Percentiles rank a stretch among this genome's conserved stretches.
phyloP scores from a whole-genome alignment of 495 filamentous ascomycete species.

The Hypomontagnella submonticulosa region DNA sequence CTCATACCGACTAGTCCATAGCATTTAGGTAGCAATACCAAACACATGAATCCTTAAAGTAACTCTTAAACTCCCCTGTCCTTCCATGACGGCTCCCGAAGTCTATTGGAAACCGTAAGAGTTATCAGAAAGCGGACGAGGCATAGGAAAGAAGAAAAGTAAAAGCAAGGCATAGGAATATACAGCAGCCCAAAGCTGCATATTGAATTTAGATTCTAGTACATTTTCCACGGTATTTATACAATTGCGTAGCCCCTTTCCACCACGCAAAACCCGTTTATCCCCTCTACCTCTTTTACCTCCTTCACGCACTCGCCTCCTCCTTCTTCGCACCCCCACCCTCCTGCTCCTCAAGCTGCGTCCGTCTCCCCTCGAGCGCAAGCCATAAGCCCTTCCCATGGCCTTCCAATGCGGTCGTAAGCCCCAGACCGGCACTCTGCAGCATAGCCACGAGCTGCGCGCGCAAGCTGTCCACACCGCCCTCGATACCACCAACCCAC shows the following conservation, averaged over 20 bases:
- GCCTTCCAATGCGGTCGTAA: slow-evolving; percentile 79
- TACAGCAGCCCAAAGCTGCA: slow-evolving; percentile 2
- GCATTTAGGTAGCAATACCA: too few species aligned
- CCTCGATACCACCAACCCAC: slow-evolving; percentile 87
- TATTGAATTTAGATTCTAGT: neutral
- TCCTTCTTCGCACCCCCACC: slow-evolving; percentile 54
- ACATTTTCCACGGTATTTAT: neutral
- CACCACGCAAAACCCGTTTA: too few species aligned
- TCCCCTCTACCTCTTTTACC: neutral
- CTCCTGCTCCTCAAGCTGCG: slow-evolving; percentile 79
- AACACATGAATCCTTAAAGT: too few species aligned
- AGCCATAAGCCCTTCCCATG: slow-evolving; percentile 82
- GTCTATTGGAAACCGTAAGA: too few species aligned
- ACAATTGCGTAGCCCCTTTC: too few species aligned
- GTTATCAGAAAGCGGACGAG: too few species aligned
- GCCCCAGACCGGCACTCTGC: slow-evolving; percentile 75
- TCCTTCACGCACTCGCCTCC: slow-evolving; percentile 45
- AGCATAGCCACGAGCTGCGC: slow-evolving; percentile 82
- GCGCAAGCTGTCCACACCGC: slow-evolving; percentile 82
- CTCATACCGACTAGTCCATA: too few species aligned
- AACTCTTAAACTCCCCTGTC: too few species aligned
- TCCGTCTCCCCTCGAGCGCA: slow-evolving; percentile 81
- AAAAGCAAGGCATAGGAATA: neutral
- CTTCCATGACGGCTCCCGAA: too few species aligned
- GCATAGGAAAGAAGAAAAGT: too few species aligned